phyloP scores from a whole-genome alignment of 257 asterid species.

The Mitragyna speciosa region DNA sequence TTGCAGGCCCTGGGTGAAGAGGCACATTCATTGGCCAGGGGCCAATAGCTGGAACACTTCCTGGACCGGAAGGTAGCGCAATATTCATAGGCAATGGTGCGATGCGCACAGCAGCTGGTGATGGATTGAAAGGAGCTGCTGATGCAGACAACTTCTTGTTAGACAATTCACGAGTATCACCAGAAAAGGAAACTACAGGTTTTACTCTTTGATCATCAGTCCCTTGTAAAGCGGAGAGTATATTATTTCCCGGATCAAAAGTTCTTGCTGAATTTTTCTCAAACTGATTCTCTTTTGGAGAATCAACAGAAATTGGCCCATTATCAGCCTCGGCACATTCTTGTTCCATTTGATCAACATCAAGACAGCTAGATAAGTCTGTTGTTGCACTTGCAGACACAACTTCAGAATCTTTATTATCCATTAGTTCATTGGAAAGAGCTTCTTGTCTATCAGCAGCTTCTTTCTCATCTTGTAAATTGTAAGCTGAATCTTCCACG shows the following conservation, averaged over 20 bases:
- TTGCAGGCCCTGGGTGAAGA: conserved; percentile 77
- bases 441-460: conserved; percentile 33
- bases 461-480: conserved; percentile 39
- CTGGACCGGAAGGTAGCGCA: conserved; percentile 58
- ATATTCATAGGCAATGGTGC: conserved; percentile 69
- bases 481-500: conserved; percentile 31
- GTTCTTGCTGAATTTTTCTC: conserved; percentile 36
- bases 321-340: conserved; percentile 25
- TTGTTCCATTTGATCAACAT: conserved; percentile 40
- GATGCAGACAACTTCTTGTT: conserved; percentile 87
- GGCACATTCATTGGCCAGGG: conserved; percentile 91
- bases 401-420: conserved; percentile 34
- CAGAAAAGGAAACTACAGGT: conserved; percentile 34
- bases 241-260: conserved; percentile 28
- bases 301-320: conserved; percentile 31
- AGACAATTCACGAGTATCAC: conserved; percentile 61
- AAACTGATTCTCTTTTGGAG: conserved; percentile 34
- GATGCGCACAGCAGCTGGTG: conserved; percentile 51
- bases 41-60: conserved; percentile 57
- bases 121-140: conserved; percentile 97
- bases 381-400: conserved; percentile 32
- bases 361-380: conserved; percentile 29
- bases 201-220: conserved; percentile 41
- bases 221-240: conserved; percentile 40
- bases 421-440: conserved; percentile 26